Percentiles rank a stretch among this genome's conserved stretches.
Evolutionary conservation across 2,329 filamentous ascomycete species (phyloP).

Genomic region (Corinectria fuckeliana): DNA sequence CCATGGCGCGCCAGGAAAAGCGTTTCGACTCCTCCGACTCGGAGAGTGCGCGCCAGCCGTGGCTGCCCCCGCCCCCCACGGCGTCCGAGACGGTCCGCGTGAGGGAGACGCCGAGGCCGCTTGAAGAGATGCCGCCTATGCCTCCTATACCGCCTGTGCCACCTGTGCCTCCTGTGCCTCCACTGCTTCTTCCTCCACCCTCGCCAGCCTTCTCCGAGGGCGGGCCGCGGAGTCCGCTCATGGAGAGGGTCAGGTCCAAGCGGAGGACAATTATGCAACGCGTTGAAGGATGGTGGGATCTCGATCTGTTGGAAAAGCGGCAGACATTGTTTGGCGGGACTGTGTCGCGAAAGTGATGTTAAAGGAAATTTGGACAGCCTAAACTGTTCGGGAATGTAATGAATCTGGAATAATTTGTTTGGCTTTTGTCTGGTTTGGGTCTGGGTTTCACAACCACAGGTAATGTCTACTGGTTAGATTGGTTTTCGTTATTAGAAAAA

Average conservation of each 20-base stretch:
- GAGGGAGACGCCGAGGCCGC: conserved; percentile 35
- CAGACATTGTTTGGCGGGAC: conserved; percentile 43
- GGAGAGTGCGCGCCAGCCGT: conserved; percentile 38
- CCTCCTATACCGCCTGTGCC: conserved; percentile 36
- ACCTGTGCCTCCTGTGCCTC: conserved; percentile 38
- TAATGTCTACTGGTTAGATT: conserved; percentile 43
- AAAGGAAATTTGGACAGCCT: conserved; percentile 12
- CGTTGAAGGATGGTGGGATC: conserved; percentile 63
- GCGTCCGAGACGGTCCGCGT: conserved; percentile 36
- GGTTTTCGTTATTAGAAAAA: conserved; percentile 28
- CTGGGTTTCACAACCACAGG: conserved; percentile 19
- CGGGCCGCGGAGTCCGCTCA: conserved; percentile 34
- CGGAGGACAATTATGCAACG: conserved; percentile 56
- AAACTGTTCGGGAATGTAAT: conserved; percentile 20
- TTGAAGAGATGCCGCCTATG: conserved; percentile 41
- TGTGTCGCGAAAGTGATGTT: conserved; percentile 17
- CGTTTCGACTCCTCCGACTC: conserved; percentile 42
- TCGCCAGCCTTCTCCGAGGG: conserved; percentile 28
- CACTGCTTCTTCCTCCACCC: conserved; percentile 27
- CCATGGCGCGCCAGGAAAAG: conserved; percentile 43
- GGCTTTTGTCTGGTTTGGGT: conserved; percentile 15
- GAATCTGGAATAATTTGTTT: conserved; percentile 19
- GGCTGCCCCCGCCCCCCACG: conserved; percentile 47
- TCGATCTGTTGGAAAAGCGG: conserved; percentile 56
- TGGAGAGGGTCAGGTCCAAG: conserved; percentile 42